Evolutionary conservation across 768 basidiomycete species (phyloP).

Genomic region (Lentinula raphanica): DNA sequence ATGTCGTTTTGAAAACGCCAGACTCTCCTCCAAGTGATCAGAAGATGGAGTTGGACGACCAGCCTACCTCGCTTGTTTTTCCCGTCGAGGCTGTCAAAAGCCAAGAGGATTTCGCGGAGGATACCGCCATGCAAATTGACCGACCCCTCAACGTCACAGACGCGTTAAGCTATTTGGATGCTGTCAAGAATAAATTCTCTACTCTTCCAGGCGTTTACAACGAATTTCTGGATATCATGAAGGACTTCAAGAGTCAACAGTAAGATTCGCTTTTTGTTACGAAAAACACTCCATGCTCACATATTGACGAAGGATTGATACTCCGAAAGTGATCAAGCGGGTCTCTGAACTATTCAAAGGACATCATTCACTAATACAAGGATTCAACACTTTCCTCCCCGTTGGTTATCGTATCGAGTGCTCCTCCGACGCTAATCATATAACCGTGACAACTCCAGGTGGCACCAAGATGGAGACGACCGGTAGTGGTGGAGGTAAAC

Average conservation of each 20-base stretch:
- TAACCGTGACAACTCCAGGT: constrained; percentile 74
- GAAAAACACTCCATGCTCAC: background rate
- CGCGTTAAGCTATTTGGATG: constrained; percentile 89
- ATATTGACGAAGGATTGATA: constrained; percentile 70
- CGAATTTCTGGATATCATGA: constrained; percentile 94
- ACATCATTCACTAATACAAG: constrained; percentile 87
- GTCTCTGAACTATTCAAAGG: constrained; percentile 91
- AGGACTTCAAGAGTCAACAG: constrained; percentile 88
- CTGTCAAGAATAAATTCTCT: constrained; percentile 87
- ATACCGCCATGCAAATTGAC: constrained; percentile 10
- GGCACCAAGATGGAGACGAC: constrained; percentile 60
- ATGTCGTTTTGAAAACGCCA: background rate
- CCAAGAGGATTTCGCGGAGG: background rate
- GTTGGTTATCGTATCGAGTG: constrained; percentile 91
- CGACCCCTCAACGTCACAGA: constrained; percentile 89
- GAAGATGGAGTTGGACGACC: background rate
- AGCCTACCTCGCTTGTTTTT: background rate
- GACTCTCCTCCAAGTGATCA: background rate
- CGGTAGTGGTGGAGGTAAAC: constrained; percentile 35
- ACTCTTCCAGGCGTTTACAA: constrained; percentile 94
- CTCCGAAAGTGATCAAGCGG: constrained; percentile 93
- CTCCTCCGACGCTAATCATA: constrained; percentile 54
- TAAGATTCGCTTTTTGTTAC: constrained; percentile 23
- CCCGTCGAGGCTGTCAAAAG: background rate
- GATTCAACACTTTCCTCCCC: constrained; percentile 97